Conservation (phyloP, 148 eudicot genomes). For the Dianthus caryophyllus region DNA sequence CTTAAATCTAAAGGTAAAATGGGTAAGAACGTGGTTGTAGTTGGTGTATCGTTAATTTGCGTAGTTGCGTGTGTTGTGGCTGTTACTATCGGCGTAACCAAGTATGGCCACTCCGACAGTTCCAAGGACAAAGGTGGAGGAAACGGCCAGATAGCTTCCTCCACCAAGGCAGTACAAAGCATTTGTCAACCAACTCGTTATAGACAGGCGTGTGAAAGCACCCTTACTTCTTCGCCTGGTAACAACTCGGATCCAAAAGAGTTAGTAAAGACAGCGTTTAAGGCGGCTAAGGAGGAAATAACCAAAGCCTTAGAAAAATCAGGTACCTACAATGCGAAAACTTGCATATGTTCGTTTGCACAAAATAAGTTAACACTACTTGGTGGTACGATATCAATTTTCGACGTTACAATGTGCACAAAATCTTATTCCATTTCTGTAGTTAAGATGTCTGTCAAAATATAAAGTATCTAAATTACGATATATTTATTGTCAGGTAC, state of each 20-base stretch:
- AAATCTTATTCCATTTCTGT: not conserved
- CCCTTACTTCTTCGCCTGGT: slow-evolving; percentile 20
- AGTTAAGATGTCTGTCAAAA: not conserved
- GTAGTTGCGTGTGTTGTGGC: slow-evolving; percentile 28
- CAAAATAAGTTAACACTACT: no score
- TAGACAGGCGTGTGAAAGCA: slow-evolving; percentile 37
- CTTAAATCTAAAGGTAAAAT: not conserved
- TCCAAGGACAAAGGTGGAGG: slow-evolving; percentile 1
- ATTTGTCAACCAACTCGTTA: slow-evolving; percentile 44
- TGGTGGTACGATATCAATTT: no score
- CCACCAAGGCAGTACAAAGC: slow-evolving; percentile 38
- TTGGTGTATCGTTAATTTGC: slow-evolving; percentile 19
- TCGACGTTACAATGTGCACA: no score
- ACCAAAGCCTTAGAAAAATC: slow-evolving; percentile 36
- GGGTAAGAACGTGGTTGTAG: slow-evolving; percentile 19
- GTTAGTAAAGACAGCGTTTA: slow-evolving; percentile 36
- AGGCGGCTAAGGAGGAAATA: slow-evolving; percentile 26
- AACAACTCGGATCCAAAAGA: slow-evolving; percentile 40
- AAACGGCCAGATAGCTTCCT: slow-evolving; percentile 12
- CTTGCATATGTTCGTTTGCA: no score
- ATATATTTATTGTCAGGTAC: not conserved
- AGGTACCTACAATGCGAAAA: not conserved
- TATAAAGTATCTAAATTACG: no score
- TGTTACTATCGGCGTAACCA: slow-evolving; percentile 20
- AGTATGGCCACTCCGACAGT: slow-evolving; percentile 5